Percentiles rank a stretch among this genome's conserved stretches.
These are phyloP conservation scores for Penicillium palitans DNA, from an alignment of 2,329 filamentous ascomycete species.

Conservation along the genomic window DNA sequence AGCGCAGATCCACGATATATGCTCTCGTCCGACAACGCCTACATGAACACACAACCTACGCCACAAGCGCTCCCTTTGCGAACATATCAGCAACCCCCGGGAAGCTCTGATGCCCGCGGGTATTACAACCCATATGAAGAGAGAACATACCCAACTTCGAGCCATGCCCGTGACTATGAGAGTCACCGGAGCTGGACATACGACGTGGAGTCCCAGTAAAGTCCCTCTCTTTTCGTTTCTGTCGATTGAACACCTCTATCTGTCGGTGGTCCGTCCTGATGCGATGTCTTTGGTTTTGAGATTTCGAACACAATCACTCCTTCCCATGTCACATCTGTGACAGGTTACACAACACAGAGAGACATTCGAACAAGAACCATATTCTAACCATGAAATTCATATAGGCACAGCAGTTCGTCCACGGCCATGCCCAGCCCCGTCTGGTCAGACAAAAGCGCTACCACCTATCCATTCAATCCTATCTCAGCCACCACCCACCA, in stretches of 20 bases:
- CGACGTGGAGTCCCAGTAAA: slow-evolving; percentile 39
- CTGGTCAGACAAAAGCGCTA: slow-evolving; percentile 30
- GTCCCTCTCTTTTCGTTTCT: slow-evolving; percentile 24
- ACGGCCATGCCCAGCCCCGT: slow-evolving; percentile 32
- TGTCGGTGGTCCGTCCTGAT: slow-evolving; percentile 21
- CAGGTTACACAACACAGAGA: slow-evolving; percentile 4
- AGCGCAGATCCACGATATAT: slow-evolving; percentile 26
- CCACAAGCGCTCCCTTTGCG: slow-evolving; percentile 22
- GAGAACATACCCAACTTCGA: slow-evolving; percentile 18
- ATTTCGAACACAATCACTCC: neutral
- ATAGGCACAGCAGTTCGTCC: slow-evolving; percentile 31
- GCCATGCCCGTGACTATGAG: slow-evolving; percentile 26
- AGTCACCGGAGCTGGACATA: slow-evolving; percentile 26
- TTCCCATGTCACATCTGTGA: slow-evolving; percentile 9
- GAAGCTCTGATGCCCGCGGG: slow-evolving; percentile 17
- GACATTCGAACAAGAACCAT: neutral
- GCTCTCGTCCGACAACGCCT: slow-evolving; percentile 22
- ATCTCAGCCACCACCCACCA: slow-evolving; percentile 9
- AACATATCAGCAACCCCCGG: slow-evolving; percentile 13
- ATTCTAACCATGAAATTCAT: slow-evolving; percentile 21
- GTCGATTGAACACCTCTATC: slow-evolving; percentile 17
- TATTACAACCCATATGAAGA: slow-evolving; percentile 25
- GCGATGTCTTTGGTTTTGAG: slow-evolving; percentile 7
- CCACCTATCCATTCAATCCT: slow-evolving; percentile 15
- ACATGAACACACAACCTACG: slow-evolving; percentile 18